Conservation (phyloP, 1,139 yeast genomes). For the Blastobotrys illinoisensis region DNA sequence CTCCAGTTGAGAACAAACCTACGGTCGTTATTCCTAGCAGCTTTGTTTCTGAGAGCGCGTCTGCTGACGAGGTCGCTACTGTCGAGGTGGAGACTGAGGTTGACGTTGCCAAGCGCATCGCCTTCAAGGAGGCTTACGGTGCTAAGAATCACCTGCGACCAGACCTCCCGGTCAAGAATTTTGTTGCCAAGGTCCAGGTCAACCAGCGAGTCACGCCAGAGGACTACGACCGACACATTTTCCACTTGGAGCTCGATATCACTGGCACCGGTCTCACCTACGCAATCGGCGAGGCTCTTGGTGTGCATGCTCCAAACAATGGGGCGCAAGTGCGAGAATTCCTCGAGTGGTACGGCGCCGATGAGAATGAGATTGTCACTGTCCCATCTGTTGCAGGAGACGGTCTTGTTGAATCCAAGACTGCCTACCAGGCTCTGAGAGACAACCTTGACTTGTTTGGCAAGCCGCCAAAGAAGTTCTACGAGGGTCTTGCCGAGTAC, state of each 20-base stretch:
- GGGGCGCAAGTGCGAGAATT: constrained; percentile 60
- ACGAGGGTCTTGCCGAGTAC: constrained; percentile 69
- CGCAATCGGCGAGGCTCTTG: constrained; percentile 94
- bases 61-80: constrained; percentile 48
- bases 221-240: constrained; percentile 89
- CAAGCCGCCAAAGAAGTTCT: constrained; percentile 92
- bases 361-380: constrained; percentile 61
- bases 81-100: constrained; percentile 41
- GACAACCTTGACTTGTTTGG: constrained; percentile 88
- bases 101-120: constrained; percentile 63
- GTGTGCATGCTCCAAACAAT: constrained; percentile 87
- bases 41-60: constrained; percentile 30
- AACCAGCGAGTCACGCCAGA: constrained; percentile 89
- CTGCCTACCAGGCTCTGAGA: constrained; percentile 71
- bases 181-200: constrained; percentile 83
- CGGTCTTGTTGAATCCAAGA: constrained; percentile 58
- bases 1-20: constrained; percentile 32
- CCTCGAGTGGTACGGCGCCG: constrained; percentile 63
- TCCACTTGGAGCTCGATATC: constrained; percentile 92
- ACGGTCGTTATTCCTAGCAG: constrained; percentile 19
- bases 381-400: constrained; percentile 63
- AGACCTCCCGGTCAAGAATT: constrained; percentile 81
- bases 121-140: constrained; percentile 76
- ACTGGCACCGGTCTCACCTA: constrained; percentile 87
- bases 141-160: constrained; percentile 66